Evolutionary conservation across 2,329 filamentous ascomycete species (phyloP).

Genomic region (Celoporthe dispersa): DNA sequence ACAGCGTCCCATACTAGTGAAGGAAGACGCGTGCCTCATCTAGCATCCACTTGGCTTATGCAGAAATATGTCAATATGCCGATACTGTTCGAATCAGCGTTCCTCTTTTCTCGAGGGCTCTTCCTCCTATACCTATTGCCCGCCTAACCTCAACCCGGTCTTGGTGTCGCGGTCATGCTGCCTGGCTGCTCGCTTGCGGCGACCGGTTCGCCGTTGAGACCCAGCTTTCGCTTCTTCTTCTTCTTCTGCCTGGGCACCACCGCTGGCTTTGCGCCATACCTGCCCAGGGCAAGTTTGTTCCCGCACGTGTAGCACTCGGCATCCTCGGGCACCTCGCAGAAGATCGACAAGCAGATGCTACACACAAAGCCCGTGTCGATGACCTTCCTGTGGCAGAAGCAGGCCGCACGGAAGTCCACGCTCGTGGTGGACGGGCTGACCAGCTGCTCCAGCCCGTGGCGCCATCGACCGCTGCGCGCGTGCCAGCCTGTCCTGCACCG

Average conservation of each 20-base stretch:
- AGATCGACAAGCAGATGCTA: constrained; percentile 94
- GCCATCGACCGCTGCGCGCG: constrained; percentile 53
- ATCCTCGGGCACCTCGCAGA: constrained; percentile 68
- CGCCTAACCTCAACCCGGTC: constrained; percentile 37
- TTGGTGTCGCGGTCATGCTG: constrained; percentile 65
- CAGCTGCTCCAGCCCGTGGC: constrained; percentile 53
- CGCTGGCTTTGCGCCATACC: constrained; percentile 77
- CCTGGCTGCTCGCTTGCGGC: constrained; percentile 53
- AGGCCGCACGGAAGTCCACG: constrained; percentile 97
- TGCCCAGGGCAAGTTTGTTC: constrained; percentile 75
- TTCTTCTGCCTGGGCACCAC: constrained; percentile 74
- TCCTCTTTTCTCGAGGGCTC: not conserved
- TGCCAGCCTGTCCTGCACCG: constrained; percentile 30
- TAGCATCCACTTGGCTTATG: not conserved
- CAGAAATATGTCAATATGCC: not conserved
- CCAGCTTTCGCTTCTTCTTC: constrained; percentile 70
- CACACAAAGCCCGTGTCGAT: constrained; percentile 95
- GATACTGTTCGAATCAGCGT: not conserved
- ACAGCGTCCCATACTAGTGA: not conserved
- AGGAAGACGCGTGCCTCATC: not conserved
- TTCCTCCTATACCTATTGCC: not conserved
- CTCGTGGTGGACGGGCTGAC: constrained; percentile 80
- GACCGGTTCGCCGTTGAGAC: constrained; percentile 53
- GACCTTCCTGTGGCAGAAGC: constrained; percentile 92
- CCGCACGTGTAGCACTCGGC: constrained; percentile 83